phyloP scores from a whole-genome alignment of 495 filamentous ascomycete species.

The Penicillium pulvis region DNA sequence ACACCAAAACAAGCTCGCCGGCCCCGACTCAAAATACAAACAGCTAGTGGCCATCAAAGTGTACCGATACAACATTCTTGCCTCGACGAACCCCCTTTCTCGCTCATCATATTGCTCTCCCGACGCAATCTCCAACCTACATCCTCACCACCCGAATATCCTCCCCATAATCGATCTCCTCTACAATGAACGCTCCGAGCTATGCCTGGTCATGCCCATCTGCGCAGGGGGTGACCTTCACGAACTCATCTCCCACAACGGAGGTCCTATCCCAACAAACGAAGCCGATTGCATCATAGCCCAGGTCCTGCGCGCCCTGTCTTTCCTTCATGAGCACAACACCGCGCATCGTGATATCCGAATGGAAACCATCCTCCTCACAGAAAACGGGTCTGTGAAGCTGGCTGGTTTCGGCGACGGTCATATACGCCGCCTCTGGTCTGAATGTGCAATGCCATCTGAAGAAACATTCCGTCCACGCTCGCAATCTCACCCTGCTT shows the following conservation, averaged over 20 bases:
- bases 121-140: conserved; percentile 79
- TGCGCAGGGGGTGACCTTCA: conserved; percentile 93
- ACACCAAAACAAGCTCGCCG: conserved; percentile 19
- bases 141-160: conserved; percentile 78
- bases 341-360: conserved; percentile 92
- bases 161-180: conserved; percentile 90
- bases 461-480: conserved; percentile 8
- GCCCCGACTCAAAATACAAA: conserved; percentile 7
- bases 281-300: conserved; percentile 96
- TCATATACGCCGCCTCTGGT: conserved; percentile 54
- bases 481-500: conserved; percentile 7
- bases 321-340: conserved; percentile 93
- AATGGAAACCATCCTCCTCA: conserved; percentile 94
- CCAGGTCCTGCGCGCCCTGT: conserved; percentile 94
- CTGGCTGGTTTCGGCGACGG: conserved; percentile 96
- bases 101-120: conserved; percentile 78
- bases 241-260: conserved; percentile 76
- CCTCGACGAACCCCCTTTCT: conserved; percentile 79
- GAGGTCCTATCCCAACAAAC: conserved; percentile 60
- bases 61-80: conserved; percentile 83
- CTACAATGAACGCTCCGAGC: conserved; percentile 88
- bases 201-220: conserved; percentile 97
- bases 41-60: conserved; percentile 93
- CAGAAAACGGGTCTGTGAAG: conserved; percentile 82
- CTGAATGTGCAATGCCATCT: conserved; percentile 11